phyloP scores from a whole-genome alignment of 2,329 filamentous ascomycete genomes.

The Curvularia lunata region DNA sequence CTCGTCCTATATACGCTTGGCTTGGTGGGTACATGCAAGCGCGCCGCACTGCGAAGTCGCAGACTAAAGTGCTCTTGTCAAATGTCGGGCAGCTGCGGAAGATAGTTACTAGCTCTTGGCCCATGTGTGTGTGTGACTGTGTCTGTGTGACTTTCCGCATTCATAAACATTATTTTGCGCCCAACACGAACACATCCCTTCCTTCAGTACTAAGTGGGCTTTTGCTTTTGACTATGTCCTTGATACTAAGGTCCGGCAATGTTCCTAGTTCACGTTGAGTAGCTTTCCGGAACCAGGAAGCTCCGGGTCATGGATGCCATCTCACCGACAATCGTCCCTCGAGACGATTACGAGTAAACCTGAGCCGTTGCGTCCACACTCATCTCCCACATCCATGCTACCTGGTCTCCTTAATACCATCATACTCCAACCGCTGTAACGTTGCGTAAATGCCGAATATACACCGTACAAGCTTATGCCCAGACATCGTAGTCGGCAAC shows the following conservation, averaged over 20 bases:
- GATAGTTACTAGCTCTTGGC: neutral
- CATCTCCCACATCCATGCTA: neutral
- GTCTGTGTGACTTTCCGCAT: constrained; percentile 1
- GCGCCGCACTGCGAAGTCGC: constrained; percentile 14
- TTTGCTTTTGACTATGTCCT: constrained; percentile 4
- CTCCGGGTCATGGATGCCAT: constrained; percentile 3
- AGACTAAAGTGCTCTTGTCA: constrained; percentile 10
- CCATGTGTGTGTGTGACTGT: neutral
- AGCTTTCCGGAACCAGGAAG: neutral
- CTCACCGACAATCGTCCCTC: constrained; percentile 9
- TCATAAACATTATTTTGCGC: constrained; percentile 1
- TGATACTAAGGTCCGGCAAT: neutral
- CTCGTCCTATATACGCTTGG: constrained; percentile 7
- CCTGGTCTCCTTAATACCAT: neutral
- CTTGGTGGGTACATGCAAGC: constrained; percentile 11
- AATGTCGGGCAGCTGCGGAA: constrained; percentile 2
- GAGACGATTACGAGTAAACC: constrained; percentile 2
- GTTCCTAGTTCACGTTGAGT: neutral
- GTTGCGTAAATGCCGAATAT: constrained; percentile 2
- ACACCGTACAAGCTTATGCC: constrained; percentile 6
- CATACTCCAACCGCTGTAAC: neutral
- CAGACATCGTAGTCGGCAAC: neutral
- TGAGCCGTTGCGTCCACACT: neutral
- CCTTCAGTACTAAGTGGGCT: neutral
- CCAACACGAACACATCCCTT: neutral